phyloP scores from a whole-genome alignment of 1,284 basidiomycete genomes.

The Sporisorium reilianum region DNA sequence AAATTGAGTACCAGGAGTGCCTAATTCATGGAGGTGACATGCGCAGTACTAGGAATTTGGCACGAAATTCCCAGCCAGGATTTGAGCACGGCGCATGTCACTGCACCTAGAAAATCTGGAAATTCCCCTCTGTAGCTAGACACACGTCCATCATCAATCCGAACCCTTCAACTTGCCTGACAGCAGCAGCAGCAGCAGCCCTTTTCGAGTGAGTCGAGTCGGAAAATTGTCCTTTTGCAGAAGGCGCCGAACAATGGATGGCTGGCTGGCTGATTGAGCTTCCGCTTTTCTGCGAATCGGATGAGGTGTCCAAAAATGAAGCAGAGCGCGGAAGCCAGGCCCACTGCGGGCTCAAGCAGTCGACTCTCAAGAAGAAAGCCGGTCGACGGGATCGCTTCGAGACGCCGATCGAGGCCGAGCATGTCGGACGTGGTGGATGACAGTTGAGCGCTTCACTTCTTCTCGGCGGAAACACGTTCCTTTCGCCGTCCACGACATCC shows the following conservation, averaged over 20 bases:
- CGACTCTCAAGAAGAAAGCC: background rate
- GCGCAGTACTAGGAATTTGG: too few relatives aligned
- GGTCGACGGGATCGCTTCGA: background rate
- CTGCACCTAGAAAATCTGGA: too few relatives aligned
- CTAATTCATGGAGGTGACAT: too few relatives aligned
- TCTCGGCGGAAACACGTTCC: background rate
- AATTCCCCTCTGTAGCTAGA: too few relatives aligned
- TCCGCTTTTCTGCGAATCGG: background rate
- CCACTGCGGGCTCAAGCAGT: too few relatives aligned
- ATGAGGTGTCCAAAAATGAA: background rate
- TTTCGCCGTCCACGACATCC: too few relatives aligned
- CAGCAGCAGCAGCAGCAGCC: too few relatives aligned
- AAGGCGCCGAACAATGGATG: background rate
- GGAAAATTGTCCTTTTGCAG: background rate
- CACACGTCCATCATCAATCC: too few relatives aligned
- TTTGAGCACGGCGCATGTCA: too few relatives aligned
- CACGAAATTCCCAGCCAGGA: too few relatives aligned
- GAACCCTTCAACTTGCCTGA: too few relatives aligned
- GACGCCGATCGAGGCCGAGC: slow-evolving; percentile 2
- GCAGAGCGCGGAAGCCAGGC: slow-evolving; percentile 1
- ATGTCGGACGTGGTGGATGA: background rate
- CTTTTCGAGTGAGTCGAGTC: background rate
- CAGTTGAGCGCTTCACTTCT: background rate
- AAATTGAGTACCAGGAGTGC: too few relatives aligned
- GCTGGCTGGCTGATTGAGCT: background rate